Base-by-base conservation (phyloP, 2,329 filamentous ascomycete genomes). In the Colletotrichum noveboracense region DNA sequence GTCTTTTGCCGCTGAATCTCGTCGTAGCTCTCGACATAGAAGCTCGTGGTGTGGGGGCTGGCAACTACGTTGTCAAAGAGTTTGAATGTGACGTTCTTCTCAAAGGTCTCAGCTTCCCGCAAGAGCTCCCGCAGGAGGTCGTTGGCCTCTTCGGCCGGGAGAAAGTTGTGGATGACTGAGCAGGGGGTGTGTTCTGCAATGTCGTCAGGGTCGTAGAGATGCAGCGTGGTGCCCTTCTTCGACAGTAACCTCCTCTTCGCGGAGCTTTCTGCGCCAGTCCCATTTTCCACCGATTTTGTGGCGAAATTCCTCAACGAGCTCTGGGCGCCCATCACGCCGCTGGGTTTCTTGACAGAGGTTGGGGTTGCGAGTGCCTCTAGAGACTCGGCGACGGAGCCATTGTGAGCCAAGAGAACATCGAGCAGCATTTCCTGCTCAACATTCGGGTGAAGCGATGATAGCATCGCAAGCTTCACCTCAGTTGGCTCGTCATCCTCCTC, bases 121-220 rank as follows among this genome's bases (percentile, higher is more conserved):
- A 98, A 85, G 48, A 98, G 88, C 82, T 98, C 96, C 36, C 84
- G 83, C 1, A 98, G 87, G 14, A 99, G 88, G 1, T 89, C 88
- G 78, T 95, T 93, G 52, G 97, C 96, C 74, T 94, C 89, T 3
- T 93, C 87, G 0, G 88, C 34, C 0, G 95, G 92, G 1, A 99
- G 88, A 79, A 98, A 98, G 80, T 98, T 97, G 84, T 98, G 96
- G 71, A 98, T 92, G 78, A 98, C 94, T 13, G 95, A 96, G 85
- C 96, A 98, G 2, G 97, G 96, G 0, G 96, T 98, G 81, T 98
- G 91, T 28, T 91, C 89, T 65, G 95, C 94, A 61, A 98, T 91
- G 79, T 98, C 96, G 52, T 92, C 88, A 0, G 96, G 94, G 56
- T 94, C 92, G 83, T 94, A 98, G 0, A 98, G 88, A 81, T 96